phyloP scores from a whole-genome alignment of 331 rosid species.

The Acacia pycnantha region DNA sequence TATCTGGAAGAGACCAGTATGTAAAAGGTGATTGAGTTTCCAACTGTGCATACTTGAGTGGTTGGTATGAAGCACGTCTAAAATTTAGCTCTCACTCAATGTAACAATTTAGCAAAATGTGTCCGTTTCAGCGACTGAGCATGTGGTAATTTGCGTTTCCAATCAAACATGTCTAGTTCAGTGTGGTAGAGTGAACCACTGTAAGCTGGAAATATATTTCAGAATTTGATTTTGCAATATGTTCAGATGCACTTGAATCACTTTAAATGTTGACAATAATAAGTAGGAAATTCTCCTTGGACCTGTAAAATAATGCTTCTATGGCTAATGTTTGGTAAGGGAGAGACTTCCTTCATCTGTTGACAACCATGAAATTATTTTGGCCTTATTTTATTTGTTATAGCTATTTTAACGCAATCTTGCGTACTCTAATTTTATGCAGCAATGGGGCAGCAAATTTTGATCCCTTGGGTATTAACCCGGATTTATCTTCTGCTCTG shows the following conservation, averaged over 20 bases:
- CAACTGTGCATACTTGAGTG: neutral
- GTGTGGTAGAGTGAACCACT: neutral
- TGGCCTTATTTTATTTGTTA: neutral
- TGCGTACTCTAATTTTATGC: conserved; percentile 38
- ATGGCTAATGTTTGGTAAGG: neutral
- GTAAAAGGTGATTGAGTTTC: neutral
- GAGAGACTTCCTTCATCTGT: neutral
- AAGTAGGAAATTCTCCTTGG: neutral
- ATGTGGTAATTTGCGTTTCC: neutral
- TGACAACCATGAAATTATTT: neutral
- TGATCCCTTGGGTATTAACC: conserved; percentile 78
- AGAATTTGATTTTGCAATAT: neutral
- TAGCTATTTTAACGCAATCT: conserved; percentile 14
- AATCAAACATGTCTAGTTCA: neutral
- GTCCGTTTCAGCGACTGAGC: neutral
- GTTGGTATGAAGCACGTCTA: neutral
- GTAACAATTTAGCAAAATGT: neutral
- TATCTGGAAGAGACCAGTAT: neutral
- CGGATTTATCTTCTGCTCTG: conserved; percentile 56
- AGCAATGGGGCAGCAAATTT: conserved; percentile 62
- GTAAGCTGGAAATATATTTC: neutral
- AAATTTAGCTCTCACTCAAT: neutral
- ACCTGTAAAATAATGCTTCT: neutral
- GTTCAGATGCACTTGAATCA: neutral
- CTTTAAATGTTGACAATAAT: neutral